Percentiles rank a stretch among this genome's conserved stretches.
Evolutionary conservation across 371 early-diverging fungal species (phyloP).

Genomic region (Zopfochytrium polystomum): DNA sequence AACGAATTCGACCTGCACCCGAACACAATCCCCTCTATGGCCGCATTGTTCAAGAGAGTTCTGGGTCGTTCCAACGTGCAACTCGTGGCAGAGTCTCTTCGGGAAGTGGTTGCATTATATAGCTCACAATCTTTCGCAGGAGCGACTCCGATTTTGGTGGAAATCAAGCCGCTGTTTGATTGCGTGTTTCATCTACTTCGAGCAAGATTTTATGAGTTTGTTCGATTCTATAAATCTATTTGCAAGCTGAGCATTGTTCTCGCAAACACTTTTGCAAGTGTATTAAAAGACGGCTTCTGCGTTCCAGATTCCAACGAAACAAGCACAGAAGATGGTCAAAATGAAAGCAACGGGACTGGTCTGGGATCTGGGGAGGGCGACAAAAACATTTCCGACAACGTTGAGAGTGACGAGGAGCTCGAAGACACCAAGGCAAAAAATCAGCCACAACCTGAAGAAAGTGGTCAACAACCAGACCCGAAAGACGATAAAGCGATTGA

Average conservation of each 20-base stretch:
- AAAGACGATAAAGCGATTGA: slow-evolving; percentile 91
- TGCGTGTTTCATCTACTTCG: no score
- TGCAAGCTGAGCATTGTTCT: slow-evolving; percentile 46
- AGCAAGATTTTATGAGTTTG: no score
- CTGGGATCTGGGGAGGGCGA: slow-evolving; percentile 96
- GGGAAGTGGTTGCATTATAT: no score
- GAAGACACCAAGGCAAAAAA: slow-evolving; percentile 62
- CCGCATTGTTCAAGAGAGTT: no score
- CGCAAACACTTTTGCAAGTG: slow-evolving; percentile 64
- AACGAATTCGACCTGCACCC: no score
- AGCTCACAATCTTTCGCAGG: no score
- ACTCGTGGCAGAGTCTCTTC: no score
- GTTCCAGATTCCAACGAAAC: slow-evolving; percentile 63
- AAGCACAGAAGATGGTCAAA: slow-evolving; percentile 39
- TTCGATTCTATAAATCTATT: slow-evolving; percentile 61
- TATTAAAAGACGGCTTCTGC: slow-evolving; percentile 83
- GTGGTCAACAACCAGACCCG: slow-evolving; percentile 47
- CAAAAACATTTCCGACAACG: slow-evolving; percentile 93
- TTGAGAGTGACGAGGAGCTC: slow-evolving; percentile 95
- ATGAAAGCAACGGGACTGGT: slow-evolving; percentile 54
- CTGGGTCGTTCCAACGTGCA: no score
- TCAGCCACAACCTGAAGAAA: slow-evolving; percentile 27
- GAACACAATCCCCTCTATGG: no score
- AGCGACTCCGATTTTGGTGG: no score
- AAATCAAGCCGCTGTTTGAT: no score